Base-by-base conservation (phyloP, 768 basidiomycete genomes). In the Termitomyces sp. region DNA sequence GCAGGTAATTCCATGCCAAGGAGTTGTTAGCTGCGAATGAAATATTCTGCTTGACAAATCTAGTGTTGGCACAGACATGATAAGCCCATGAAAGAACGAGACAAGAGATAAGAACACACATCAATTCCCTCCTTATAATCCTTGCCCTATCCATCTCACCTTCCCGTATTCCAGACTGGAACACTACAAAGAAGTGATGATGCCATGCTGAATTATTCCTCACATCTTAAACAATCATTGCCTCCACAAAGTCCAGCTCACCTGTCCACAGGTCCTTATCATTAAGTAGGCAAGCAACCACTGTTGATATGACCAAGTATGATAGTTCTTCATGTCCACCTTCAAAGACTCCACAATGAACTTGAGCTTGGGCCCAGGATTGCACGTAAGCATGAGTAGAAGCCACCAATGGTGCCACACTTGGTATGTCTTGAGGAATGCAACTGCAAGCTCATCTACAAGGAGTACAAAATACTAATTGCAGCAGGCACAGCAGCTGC, bases 171-270 rank as follows among this genome's bases (percentile, higher is more conserved):
- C 88, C 86, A 53, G 80, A 82, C 58, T 83, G 81, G 71, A 86
- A 92, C 47, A 92, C 86, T 59, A 95, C 83, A 70, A 93, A 97
- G 79, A 95, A 89, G 44, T 94, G 86, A 72, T 95, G 93, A 72
- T 94, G 92, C 97, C 97, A 99, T 22, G 92, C 97, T 33, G 93
- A 95, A 68, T 99, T 99, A 72, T 99, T 99, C 65, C 97, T 75
- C 37, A 95, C 79, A 70, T 99, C 96, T 27, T 79, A 73, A 10
- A 77, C 76, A 24, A 95, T n/a, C n/a, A n/a, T n/a, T n/a, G n/a
- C n/a, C n/a, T n/a, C n/a, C n/a, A n/a, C n/a, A n/a, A n/a, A n/a
- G n/a, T n/a, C n/a, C n/a, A n/a, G n/a, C n/a, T n/a, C n/a, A n/a
- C n/a, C n/a, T n/a, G n/a, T n/a, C n/a, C n/a, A n/a, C n/a, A n/a